Conservation (phyloP, 805 yeast species). For the Teunomyces stri region DNA sequence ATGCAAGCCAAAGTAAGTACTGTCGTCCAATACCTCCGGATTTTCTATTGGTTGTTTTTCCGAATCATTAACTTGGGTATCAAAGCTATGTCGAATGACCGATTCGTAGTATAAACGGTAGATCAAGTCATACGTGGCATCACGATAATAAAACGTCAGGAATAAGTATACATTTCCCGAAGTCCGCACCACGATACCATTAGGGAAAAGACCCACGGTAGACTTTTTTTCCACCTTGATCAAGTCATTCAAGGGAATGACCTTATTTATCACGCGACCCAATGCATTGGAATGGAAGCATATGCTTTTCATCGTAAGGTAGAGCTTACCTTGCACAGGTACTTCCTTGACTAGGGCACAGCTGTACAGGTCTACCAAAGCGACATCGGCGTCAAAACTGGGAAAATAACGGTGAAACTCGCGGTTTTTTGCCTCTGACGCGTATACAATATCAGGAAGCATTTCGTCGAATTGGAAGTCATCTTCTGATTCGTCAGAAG, state of each 20-base stretch:
- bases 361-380: conserved; percentile 55
- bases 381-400: conserved; percentile 48
- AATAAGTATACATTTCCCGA: conserved; percentile 64
- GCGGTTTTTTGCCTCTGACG: conserved; percentile 56
- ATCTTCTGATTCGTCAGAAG: background rate
- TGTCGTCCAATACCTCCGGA: conserved; percentile 7
- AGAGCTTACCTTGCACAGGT: conserved; percentile 65
- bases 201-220: conserved; percentile 68
- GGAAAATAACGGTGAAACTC: conserved; percentile 62
- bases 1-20: conserved; percentile 23
- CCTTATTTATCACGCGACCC: conserved; percentile 61
- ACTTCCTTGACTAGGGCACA: conserved; percentile 69
- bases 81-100: conserved; percentile 60
- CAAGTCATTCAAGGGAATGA: conserved; percentile 59
- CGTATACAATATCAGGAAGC: conserved; percentile 34
- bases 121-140: conserved; percentile 68
- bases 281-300: conserved; percentile 66
- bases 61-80: conserved; percentile 19
- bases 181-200: conserved; percentile 67
- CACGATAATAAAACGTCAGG: conserved; percentile 88
- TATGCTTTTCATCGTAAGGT: conserved; percentile 51
- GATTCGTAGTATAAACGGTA: conserved; percentile 20
- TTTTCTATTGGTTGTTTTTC: conserved; percentile 2
- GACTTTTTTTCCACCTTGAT: conserved; percentile 62
- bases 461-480: background rate